phyloP scores from a whole-genome alignment of 2,329 filamentous ascomycete genomes.

The Aspergillus glaucus region DNA sequence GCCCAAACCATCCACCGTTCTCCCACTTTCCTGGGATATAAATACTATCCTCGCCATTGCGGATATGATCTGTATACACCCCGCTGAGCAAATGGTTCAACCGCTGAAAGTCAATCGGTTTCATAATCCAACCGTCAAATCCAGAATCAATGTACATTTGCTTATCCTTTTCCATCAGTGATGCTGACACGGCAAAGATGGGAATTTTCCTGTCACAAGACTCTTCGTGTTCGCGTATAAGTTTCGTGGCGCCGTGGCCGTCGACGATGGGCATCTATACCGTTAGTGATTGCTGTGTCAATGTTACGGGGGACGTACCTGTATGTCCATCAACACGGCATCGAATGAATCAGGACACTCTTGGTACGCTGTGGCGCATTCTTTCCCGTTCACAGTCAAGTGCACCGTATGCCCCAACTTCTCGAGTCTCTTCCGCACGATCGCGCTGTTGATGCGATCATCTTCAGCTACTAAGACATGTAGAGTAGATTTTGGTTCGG shows the following conservation, averaged over 20 bases:
- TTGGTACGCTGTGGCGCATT: slow-evolving; percentile 66
- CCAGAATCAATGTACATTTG: slow-evolving; percentile 66
- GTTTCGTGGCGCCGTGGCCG: slow-evolving; percentile 71
- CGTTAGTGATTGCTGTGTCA: background rate
- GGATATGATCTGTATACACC: slow-evolving; percentile 55
- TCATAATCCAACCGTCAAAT: slow-evolving; percentile 89
- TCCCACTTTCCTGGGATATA: slow-evolving; percentile 74
- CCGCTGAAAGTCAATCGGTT: slow-evolving; percentile 76
- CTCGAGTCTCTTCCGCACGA: slow-evolving; percentile 72
- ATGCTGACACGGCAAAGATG: slow-evolving; percentile 74
- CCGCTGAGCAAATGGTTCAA: slow-evolving; percentile 63
- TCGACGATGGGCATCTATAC: slow-evolving; percentile 85
- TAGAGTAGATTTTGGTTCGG: slow-evolving; percentile 6
- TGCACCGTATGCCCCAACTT: slow-evolving; percentile 66
- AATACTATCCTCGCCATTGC: slow-evolving; percentile 49
- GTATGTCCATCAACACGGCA: slow-evolving; percentile 86
- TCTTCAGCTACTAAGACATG: slow-evolving; percentile 75
- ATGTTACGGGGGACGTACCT: slow-evolving; percentile 42
- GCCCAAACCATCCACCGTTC: slow-evolving; percentile 75
- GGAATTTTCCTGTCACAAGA: slow-evolving; percentile 55
- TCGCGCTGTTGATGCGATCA: slow-evolving; percentile 78
- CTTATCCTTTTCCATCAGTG: slow-evolving; percentile 39
- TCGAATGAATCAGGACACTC: slow-evolving; percentile 62
- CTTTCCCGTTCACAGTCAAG: slow-evolving; percentile 75
- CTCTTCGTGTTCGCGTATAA: slow-evolving; percentile 70